A percentile compares a stretch with the other conserved stretches of the same genome.
Evolutionary conservation across 352 stramenopile genomes (phyloP).

Genomic region (Phytophthora sp.): DNA sequence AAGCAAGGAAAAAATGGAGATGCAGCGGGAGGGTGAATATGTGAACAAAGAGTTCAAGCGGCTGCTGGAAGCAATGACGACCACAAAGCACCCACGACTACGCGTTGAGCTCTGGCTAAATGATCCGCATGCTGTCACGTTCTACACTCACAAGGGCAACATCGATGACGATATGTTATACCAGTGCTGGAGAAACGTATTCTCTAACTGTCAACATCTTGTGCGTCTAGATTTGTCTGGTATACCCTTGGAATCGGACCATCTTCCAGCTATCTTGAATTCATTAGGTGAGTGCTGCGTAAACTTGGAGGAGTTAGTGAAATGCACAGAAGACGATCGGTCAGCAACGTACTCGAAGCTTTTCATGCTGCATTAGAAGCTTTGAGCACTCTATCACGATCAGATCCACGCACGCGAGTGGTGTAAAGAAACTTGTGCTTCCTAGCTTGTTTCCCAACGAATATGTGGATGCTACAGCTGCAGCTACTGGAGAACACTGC

Average conservation of each 20-base stretch:
- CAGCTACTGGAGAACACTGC: conserved; percentile 24
- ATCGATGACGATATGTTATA: neutral
- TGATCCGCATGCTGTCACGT: neutral
- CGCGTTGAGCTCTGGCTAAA: conserved; percentile 15
- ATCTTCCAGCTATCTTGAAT: conserved; percentile 14
- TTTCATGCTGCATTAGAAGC: conserved; percentile 12
- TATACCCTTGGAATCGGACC: conserved; percentile 13
- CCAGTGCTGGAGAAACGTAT: conserved; percentile 4
- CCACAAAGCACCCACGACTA: neutral
- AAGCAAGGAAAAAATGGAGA: neutral
- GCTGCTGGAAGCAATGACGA: neutral
- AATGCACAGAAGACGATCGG: conserved; percentile 4
- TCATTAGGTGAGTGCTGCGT: conserved; percentile 3
- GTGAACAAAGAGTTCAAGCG: conserved; percentile 12
- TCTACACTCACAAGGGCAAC: neutral
- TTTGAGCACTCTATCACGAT: conserved; percentile 1
- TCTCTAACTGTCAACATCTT: conserved; percentile 6
- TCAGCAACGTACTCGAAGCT: conserved; percentile 4
- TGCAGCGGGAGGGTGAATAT: neutral
- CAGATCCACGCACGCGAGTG: neutral
- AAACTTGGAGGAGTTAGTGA: conserved; percentile 19
- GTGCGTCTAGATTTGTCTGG: conserved; percentile 13
- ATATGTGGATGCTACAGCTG: conserved; percentile 25
- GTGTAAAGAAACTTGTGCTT: conserved; percentile 33
- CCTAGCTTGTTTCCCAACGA: conserved; percentile 39